Evolutionary conservation across 495 filamentous ascomycete genomes (phyloP), one percentile per base, ranked within the genome.

Genomic region (Penicillium atrosanguineum): DNA sequence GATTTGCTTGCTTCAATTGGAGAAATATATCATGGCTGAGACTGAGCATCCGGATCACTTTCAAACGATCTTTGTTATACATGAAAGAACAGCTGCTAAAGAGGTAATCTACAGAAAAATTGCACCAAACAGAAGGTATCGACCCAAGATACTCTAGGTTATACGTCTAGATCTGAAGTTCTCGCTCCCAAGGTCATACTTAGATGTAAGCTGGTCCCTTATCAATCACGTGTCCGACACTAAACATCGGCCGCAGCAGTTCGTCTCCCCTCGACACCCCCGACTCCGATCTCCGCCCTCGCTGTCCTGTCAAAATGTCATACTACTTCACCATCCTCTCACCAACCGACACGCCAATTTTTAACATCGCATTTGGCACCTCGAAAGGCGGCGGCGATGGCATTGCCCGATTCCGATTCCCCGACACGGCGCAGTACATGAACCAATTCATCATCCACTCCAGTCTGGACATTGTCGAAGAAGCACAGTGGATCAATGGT

Each of bases 401-500:
- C 60, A 80, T 91, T 62, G 76, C 94, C 23, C 85, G 89, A 36
- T 79, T 81, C 67, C 71, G 74, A 56, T 97, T 96, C 80, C 82
- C 78, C 28, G 87, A 91, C 43, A 86, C 95, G 56, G 87, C 91
- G 23, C 83, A 89, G 46, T 87, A 93, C 67, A 89, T 96, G 84
- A 97, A 95, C 77, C 94, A 96, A 71, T 97, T 97, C 78, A 88
- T 98, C 69, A 85, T 94, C 43, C 93, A 98, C 74, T 88, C 87
- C 48, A 87, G 86, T 60, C 75, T 98, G 40, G 94, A 98, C 66
- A 90, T 97, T 42, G 86, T 96, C 20, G 94, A 97, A 70, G 94
- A 98, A 63, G 81, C 91, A 18, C 93, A 97, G 71, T 98, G 95
- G 94, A 84, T 79, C 12, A 86, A 71, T 56, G 85, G 86, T 14